phyloP scores from a whole-genome alignment of 208 protist species.

The Wallacemonas sp. region DNA sequence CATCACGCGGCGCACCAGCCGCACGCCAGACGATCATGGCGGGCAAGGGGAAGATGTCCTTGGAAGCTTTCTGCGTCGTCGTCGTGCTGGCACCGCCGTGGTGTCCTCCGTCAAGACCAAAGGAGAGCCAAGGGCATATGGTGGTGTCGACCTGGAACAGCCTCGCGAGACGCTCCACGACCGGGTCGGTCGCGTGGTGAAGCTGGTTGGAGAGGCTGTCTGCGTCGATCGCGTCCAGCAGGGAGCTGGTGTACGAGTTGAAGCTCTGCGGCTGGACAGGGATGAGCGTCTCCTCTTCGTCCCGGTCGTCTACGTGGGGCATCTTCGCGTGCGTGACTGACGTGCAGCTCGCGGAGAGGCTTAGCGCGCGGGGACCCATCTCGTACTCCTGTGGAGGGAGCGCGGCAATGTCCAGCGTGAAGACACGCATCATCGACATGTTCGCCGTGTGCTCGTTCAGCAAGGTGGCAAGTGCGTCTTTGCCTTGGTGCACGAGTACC shows the following conservation, averaged over 20 bases:
- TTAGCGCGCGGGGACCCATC: background rate
- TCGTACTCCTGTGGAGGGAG: constrained; percentile 60
- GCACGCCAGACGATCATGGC: constrained; percentile 24
- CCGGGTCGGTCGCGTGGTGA: constrained; percentile 32
- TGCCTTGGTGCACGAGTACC: constrained; percentile 46
- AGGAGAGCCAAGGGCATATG: constrained; percentile 31
- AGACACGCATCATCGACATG: constrained; percentile 62
- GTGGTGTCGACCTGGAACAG: constrained; percentile 48
- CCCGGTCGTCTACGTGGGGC: constrained; percentile 15
- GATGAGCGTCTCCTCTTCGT: constrained; percentile 29
- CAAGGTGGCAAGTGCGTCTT: constrained; percentile 24
- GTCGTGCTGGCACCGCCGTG: background rate
- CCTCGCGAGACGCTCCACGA: constrained; percentile 31
- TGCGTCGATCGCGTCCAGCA: constrained; percentile 9
- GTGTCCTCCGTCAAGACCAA: constrained; percentile 16
- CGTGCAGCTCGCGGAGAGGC: background rate
- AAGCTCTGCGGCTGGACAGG: constrained; percentile 1
- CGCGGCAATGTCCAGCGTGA: constrained; percentile 55
- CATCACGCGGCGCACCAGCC: constrained; percentile 26
- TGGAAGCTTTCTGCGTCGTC: constrained; percentile 6
- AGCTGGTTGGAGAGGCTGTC: constrained; percentile 37
- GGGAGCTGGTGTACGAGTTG: background rate
- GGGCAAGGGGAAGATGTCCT: constrained; percentile 12
- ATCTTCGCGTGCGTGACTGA: background rate
- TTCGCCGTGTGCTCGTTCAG: constrained; percentile 39